Evolutionary conservation across 176 grass and related monocot species (phyloP).

Genomic region (Triticum dicoccoides): DNA sequence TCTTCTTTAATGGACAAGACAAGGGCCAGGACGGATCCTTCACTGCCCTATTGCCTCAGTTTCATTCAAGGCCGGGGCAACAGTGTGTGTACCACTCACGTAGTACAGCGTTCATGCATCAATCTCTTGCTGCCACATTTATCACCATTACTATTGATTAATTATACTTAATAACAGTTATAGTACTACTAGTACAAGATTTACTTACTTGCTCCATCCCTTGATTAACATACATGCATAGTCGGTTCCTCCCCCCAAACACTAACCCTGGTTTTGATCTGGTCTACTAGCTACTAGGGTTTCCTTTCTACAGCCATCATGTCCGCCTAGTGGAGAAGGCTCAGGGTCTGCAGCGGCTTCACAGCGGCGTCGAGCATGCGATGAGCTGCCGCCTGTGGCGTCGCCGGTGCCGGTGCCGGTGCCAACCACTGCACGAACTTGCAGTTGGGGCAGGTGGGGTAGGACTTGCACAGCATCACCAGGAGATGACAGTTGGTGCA

Average conservation of each 20-base stretch:
- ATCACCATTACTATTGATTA: constrained; percentile 31
- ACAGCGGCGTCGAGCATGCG: constrained; percentile 40
- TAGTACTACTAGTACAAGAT: neutral
- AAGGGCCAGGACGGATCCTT: constrained; percentile 31
- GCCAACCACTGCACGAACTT: constrained; percentile 62
- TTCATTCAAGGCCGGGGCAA: constrained; percentile 43
- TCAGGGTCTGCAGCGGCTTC: constrained; percentile 74
- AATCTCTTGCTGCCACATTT: constrained; percentile 11
- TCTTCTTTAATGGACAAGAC: constrained; percentile 48
- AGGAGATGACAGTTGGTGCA: constrained; percentile 89
- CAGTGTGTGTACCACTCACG: constrained; percentile 3
- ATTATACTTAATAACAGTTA: constrained; percentile 25
- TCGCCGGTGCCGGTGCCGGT: neutral
- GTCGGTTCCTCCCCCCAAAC: neutral
- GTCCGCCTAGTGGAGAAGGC: constrained; percentile 70
- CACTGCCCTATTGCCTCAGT: constrained; percentile 39
- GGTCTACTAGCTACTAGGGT: constrained; percentile 12
- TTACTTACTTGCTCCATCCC: neutral
- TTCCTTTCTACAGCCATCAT: constrained; percentile 46
- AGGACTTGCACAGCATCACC: constrained; percentile 82
- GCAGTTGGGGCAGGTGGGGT: constrained; percentile 91
- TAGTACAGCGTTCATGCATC: neutral
- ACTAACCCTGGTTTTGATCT: constrained; percentile 2
- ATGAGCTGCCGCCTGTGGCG: neutral
- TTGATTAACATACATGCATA: constrained; percentile 18